Percentiles rank a stretch among this genome's conserved stretches.
These are phyloP conservation scores for Boletellus sp. DNA, from an alignment of 768 basidiomycete genomes.

Conservation along the genomic window DNA sequence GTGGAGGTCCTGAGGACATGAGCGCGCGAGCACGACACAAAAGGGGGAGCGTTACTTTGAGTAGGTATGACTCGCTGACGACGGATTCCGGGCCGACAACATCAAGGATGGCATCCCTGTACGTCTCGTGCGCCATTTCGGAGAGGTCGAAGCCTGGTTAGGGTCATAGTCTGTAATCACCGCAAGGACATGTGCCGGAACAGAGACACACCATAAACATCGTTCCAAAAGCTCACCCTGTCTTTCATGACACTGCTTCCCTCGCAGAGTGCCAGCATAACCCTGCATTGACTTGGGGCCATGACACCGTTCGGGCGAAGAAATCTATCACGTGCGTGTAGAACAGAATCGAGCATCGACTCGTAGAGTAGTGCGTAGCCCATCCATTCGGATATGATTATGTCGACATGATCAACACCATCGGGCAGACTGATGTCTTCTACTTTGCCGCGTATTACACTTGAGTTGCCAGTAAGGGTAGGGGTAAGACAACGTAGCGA, in stretches of 20 bases:
- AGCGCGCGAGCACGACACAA: not conserved
- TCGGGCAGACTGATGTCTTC: slow-evolving; percentile 82
- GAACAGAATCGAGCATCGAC: slow-evolving; percentile 95
- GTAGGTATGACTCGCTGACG: slow-evolving; percentile 54
- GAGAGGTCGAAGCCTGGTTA: slow-evolving; percentile 80
- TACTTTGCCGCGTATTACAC: slow-evolving; percentile 85
- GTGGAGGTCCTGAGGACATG: slow-evolving; percentile 62
- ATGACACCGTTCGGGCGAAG: slow-evolving; percentile 69
- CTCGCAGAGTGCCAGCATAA: slow-evolving; percentile 82
- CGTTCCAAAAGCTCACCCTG: slow-evolving; percentile 84
- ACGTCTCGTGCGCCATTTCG: slow-evolving; percentile 71
- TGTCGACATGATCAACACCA: slow-evolving; percentile 73
- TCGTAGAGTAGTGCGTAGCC: slow-evolving; percentile 90
- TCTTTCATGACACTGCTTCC: slow-evolving; percentile 73
- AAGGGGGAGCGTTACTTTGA: slow-evolving; percentile 53
- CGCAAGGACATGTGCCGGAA: not conserved
- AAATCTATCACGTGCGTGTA: slow-evolving; percentile 84
- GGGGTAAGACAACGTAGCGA: slow-evolving; percentile 4
- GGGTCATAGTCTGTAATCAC: not conserved
- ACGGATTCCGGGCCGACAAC: slow-evolving; percentile 64
- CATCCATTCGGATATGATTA: slow-evolving; percentile 99
- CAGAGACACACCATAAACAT: slow-evolving; percentile 71
- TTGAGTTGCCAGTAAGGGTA: slow-evolving; percentile 22
- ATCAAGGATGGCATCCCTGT: slow-evolving; percentile 82
- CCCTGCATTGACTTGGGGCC: slow-evolving; percentile 86